A percentile compares a stretch with the other conserved stretches of the same genome.
phyloP scores from a whole-genome alignment of 2,329 filamentous ascomycete genomes.

The Trichoderma sp. region DNA sequence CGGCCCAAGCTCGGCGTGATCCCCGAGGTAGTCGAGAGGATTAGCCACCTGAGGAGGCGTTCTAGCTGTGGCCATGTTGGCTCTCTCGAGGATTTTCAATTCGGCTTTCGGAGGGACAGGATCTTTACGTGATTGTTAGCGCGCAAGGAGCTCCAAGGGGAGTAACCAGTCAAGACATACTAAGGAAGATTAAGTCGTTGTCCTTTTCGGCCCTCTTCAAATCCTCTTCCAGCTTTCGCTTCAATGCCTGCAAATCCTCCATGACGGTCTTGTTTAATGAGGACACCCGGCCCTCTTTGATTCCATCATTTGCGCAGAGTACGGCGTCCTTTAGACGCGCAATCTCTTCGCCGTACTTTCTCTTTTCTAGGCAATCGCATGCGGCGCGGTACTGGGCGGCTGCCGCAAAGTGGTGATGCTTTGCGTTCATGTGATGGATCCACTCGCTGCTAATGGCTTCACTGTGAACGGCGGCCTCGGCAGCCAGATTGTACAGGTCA shows the following conservation, averaged over 20 bases:
- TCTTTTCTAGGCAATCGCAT: slow-evolving; percentile 87
- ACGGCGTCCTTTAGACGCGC: slow-evolving; percentile 80
- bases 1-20: slow-evolving; percentile 75
- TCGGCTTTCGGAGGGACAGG: slow-evolving; percentile 86
- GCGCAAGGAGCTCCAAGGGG: neutral
- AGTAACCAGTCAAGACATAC: slow-evolving; percentile 40
- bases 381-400: slow-evolving; percentile 92
- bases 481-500: slow-evolving; percentile 81
- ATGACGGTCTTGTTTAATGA: slow-evolving; percentile 80
- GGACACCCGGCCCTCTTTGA: slow-evolving; percentile 71
- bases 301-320: slow-evolving; percentile 75
- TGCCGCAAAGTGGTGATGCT: slow-evolving; percentile 94
- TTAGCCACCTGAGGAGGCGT: slow-evolving; percentile 79
- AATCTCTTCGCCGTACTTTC: slow-evolving; percentile 93
- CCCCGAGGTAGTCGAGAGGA: slow-evolving; percentile 75
- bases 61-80: slow-evolving; percentile 79
- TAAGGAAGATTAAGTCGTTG: slow-evolving; percentile 91
- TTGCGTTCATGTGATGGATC: slow-evolving; percentile 97
- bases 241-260: slow-evolving; percentile 78
- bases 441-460: slow-evolving; percentile 87
- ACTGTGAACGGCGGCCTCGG: slow-evolving; percentile 83
- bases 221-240: slow-evolving; percentile 79
- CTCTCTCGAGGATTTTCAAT: slow-evolving; percentile 78
- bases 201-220: slow-evolving; percentile 91
- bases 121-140: slow-evolving; percentile 60